Evolutionary conservation across 2,329 filamentous ascomycete genomes (phyloP).

Genomic region (Pestalotiopsis sp.): DNA sequence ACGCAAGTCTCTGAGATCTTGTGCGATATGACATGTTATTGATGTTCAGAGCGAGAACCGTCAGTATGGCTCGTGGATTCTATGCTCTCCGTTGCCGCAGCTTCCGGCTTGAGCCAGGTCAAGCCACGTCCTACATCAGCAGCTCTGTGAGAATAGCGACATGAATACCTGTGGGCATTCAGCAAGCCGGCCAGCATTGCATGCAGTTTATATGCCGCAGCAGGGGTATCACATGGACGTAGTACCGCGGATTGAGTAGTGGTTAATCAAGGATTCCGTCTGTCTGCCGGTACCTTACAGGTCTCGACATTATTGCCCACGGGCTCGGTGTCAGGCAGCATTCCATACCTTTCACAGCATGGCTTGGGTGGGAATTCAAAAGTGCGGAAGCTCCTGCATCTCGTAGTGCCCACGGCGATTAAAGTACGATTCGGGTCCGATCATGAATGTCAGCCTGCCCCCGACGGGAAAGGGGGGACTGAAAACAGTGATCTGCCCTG

Average conservation of each 20-base stretch:
- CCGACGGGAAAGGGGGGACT: no score
- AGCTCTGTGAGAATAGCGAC: background rate
- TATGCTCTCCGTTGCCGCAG: background rate
- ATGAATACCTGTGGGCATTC: background rate
- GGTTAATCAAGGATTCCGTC: background rate
- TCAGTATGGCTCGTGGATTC: background rate
- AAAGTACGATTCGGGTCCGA: background rate
- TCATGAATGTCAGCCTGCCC: background rate
- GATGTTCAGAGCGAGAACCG: conserved; percentile 9
- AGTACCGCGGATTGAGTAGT: background rate
- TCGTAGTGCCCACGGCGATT: background rate
- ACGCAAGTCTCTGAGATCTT: conserved; percentile 48
- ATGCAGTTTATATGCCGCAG: conserved; percentile 27
- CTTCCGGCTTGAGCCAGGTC: background rate
- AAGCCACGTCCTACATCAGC: background rate
- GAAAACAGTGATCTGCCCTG: no score
- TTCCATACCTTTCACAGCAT: background rate
- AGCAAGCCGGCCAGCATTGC: conserved; percentile 13
- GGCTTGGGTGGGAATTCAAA: background rate
- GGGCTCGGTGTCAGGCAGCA: background rate
- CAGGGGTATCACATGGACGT: conserved; percentile 26
- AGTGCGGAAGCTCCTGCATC: background rate
- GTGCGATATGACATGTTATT: conserved; percentile 53
- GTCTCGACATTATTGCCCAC: background rate
- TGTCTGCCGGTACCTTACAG: background rate